Evolutionary conservation across 108 stramenopile species (phyloP).

Genomic region (Mediolabrus comicus): DNA sequence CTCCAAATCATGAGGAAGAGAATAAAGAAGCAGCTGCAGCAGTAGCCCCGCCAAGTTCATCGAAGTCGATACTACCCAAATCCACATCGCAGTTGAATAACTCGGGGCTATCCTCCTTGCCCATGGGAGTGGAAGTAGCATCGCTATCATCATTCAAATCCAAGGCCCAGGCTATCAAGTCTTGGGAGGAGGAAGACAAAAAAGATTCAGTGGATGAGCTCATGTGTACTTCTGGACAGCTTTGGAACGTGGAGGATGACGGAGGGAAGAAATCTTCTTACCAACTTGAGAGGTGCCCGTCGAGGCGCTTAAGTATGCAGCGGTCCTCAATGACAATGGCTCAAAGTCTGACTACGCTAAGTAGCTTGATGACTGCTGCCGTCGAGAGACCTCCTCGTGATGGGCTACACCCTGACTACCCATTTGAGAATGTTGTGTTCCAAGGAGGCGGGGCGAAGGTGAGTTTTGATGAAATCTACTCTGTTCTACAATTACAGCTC

Average conservation of each 20-base stretch:
- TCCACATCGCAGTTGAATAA: too few species aligned
- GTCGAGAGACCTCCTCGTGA: not conserved
- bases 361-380: not conserved
- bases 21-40: not conserved
- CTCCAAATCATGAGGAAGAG: not conserved
- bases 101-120: too few species aligned
- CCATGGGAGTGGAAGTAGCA: too few species aligned
- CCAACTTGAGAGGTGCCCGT: not conserved
- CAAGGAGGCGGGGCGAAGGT: constrained; percentile 14
- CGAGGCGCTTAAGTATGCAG: not conserved
- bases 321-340: not conserved
- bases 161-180: too few species aligned
- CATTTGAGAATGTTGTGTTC: constrained; percentile 14
- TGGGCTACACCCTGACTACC: constrained; percentile 3
- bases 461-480: not conserved
- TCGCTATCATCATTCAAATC: too few species aligned
- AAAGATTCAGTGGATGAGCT: not conserved
- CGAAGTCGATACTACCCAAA: not conserved
- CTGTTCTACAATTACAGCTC: not conserved
- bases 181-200: not conserved
- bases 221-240: not conserved
- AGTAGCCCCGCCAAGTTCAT: not conserved
- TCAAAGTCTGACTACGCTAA: not conserved
- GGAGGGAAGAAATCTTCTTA: not conserved
- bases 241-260: not conserved